A percentile compares a stretch with the other conserved stretches of the same genome.
Evolutionary conservation across 768 basidiomycete genomes (phyloP).

Genomic region (Coprinopsis marcescibilis): DNA sequence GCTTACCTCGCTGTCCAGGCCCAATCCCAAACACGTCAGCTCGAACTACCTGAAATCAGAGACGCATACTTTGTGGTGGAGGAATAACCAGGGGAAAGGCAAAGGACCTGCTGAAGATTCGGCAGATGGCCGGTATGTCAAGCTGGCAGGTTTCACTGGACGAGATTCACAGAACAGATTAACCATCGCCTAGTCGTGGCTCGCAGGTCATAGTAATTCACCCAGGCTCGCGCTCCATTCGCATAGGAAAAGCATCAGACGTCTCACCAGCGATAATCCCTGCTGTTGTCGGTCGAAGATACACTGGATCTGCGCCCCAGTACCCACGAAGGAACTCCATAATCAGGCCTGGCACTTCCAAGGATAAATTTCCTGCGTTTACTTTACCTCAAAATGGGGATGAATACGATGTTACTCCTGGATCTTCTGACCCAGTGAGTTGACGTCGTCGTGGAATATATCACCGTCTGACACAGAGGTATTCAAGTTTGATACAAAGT

Average conservation of each 20-base stretch:
- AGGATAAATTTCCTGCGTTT: constrained; percentile 11
- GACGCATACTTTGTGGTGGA: constrained; percentile 64
- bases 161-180: too few relatives aligned
- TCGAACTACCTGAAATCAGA: constrained; percentile 78
- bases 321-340: constrained; percentile 45
- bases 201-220: constrained; percentile 77
- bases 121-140: constrained; percentile 47
- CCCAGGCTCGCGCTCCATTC: constrained; percentile 67
- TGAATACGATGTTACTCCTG: constrained; percentile 41
- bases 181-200: constrained; percentile 53
- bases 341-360: constrained; percentile 44
- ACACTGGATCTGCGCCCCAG: constrained; percentile 36
- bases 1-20: constrained; percentile 32
- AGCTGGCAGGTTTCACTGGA: too few relatives aligned
- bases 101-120: constrained; percentile 39
- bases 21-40: constrained; percentile 76
- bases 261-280: constrained; percentile 65
- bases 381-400: constrained; percentile 33
- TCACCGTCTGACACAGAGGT: too few relatives aligned
- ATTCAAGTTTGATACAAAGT: constrained; percentile 67
- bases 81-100: constrained; percentile 54
- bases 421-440: constrained; percentile 62
- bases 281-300: constrained; percentile 68
- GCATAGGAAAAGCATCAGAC: constrained; percentile 74
- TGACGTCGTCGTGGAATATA: too few relatives aligned